Base-by-base conservation (phyloP, 2,329 filamentous ascomycete species). In the Cyphellophora attinorum region DNA sequence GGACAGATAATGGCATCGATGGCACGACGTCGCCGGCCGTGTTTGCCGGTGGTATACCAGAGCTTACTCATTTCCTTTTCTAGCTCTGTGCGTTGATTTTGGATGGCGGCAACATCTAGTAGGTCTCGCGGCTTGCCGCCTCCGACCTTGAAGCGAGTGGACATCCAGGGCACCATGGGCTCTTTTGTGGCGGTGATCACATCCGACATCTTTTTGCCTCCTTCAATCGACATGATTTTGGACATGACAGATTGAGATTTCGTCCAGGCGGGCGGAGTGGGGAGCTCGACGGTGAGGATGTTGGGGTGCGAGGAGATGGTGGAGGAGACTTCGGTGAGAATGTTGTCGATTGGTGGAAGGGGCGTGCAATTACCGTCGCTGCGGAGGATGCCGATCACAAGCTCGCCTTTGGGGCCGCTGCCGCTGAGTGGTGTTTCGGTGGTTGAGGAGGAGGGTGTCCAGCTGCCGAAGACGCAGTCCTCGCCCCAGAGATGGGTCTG, bases 1-100 rank as follows among this genome's bases (percentile, higher is more conserved):
- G 76, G 77, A 41, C 68, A 74, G 36, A 81, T 67, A 33, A 81
- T 67, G 0, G 74, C 73, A 57, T 81, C 76, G 5, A 81, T 57
- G 3, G 51, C 53, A 29, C 51, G 50, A 21, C 61, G 58, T 11
- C 59, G 55, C 34, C 55, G 49, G 5, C 51, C 47, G 41, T 60
- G 37, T 6, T 18, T 12, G 21, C 46, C 42, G 34, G 44, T 15
- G 39, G 37, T 5, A 45, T 64, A 19, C 76, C 76, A 81, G 35
- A 80, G 66, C 33, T 74, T 44, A 11, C 46, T 31, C 51, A 78
- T 70, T 31, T 70, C 62, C n/a, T 58, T 66, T 42, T 76, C 70
- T 5, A 80, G 47, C 11, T 64, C 58, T 1, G 59, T 56, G 12
- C 67, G 66, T 45, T 67, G 60, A 0, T 65, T 69, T 35, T 78